Percentiles rank a stretch among this genome's conserved stretches.
phyloP scores from a whole-genome alignment of 768 basidiomycete genomes.

The Sarcomyxa edulis region DNA sequence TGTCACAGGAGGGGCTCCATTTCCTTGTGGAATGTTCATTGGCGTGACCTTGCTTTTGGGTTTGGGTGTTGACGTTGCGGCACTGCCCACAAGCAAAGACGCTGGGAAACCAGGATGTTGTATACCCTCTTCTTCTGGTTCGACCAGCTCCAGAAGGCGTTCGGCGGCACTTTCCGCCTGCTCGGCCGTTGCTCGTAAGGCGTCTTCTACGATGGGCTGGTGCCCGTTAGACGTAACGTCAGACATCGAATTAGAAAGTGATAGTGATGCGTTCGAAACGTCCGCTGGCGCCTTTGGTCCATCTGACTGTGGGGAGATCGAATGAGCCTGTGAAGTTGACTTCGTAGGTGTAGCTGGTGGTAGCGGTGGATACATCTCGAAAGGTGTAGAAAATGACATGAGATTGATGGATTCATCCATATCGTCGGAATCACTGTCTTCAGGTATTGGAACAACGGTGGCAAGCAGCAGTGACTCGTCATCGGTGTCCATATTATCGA shows the following conservation, averaged over 20 bases:
- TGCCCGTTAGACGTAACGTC: conserved; percentile 34
- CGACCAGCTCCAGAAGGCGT: conserved; percentile 79
- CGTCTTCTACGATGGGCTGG: conserved; percentile 71
- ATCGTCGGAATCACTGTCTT: conserved; percentile 61
- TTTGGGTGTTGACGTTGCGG: conserved; percentile 29
- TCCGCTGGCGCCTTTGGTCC: conserved; percentile 41
- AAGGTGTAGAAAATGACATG: conserved; percentile 71
- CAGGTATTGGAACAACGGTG: conserved; percentile 69
- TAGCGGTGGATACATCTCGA: conserved; percentile 40
- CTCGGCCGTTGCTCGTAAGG: conserved; percentile 78
- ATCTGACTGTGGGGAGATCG: conserved; percentile 50
- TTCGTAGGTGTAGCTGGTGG: conserved; percentile 19
- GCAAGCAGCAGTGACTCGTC: conserved; percentile 69
- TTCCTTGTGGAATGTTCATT: conserved; percentile 27
- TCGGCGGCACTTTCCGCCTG: conserved; percentile 94
- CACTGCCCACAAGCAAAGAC: conserved; percentile 44
- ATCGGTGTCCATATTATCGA: conserved; percentile 33
- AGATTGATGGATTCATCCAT: conserved; percentile 53
- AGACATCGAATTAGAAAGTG: conserved; percentile 54
- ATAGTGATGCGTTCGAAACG: conserved; percentile 50
- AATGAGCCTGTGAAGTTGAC: conserved; percentile 36
- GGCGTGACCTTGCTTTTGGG: conserved; percentile 27
- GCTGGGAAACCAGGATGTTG: conserved; percentile 50
- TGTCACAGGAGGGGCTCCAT: conserved; percentile 46
- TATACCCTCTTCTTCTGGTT: conserved; percentile 61